Evolutionary conservation across 1,139 yeast genomes (phyloP), one percentile per base, ranked within the genome.

Genomic region (Wickerhamomyces sp.): DNA sequence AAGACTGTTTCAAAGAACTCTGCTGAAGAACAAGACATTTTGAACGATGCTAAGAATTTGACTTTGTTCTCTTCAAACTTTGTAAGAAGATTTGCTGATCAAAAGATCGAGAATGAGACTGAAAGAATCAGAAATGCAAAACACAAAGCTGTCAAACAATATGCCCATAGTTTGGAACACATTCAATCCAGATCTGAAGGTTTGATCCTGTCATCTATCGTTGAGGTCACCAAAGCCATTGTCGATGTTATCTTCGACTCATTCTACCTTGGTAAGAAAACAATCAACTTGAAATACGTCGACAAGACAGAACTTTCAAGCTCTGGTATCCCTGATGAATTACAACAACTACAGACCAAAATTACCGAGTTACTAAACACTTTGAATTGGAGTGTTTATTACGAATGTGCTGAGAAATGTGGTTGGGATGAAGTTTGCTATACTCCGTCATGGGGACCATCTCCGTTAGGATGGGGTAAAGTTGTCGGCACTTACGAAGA

Each of bases 361-460:
- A 57, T 35, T 27, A 38, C 12, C n/a, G 16, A 26, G 1, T 37
- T 64, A 2, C 34, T 66, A 5, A 36, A 46, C 5, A 35, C 39
- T 0, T 46, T 71, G 25, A 52, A 60, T 28, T 75, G 80, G 80
- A 40, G 69, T 1, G 48, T 60, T 1, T 66, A 62, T 40, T 65
- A 66, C 39, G 47, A 57, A 25, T 75, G 80, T 48, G 44, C 61
- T 0, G 38, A 46, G 5, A 49, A 48, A 9, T 75, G 81, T 51
- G 57, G 44, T 0, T 52, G 57, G 51, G 64, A 68, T 43, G 73
- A 71, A 41, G 45, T 71, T 2, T 75, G 81, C 46, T 72, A 61
- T 36, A 63, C 72, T 5, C 80, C 80, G 1, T 66, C 76, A 0
- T 74, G 80, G 80, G 80, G 80, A 0, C 80, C 81, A 1, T 57